Percentiles rank a stretch among this genome's conserved stretches.
Evolutionary conservation across 1,284 basidiomycete species (phyloP).

Genomic region (Inonotus hispidus): DNA sequence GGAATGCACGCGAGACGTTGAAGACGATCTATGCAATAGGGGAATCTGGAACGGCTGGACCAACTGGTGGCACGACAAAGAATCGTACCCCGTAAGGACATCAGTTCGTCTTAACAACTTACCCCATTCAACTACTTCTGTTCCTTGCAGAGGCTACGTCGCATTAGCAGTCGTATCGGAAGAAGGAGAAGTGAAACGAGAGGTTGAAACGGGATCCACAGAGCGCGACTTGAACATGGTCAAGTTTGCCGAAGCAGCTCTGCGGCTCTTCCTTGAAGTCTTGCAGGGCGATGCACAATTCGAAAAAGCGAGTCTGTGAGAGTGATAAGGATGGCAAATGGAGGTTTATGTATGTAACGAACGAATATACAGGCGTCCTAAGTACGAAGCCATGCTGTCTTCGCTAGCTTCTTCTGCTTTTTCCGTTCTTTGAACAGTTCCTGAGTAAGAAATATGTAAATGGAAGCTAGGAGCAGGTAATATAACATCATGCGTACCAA

Average conservation of each 20-base stretch:
- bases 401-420: slow-evolving; percentile 74
- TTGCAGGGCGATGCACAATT: slow-evolving; percentile 18
- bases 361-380: slow-evolving; percentile 26
- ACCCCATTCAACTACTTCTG: not conserved
- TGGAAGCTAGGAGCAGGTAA: slow-evolving; percentile 3
- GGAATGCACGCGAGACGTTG: slow-evolving; percentile 19
- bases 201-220: slow-evolving; percentile 20
- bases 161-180: slow-evolving; percentile 22
- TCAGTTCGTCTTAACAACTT: slow-evolving; percentile 1
- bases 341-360: slow-evolving; percentile 1
- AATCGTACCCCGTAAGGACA: slow-evolving; percentile 12
- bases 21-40: slow-evolving; percentile 22
- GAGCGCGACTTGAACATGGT: slow-evolving; percentile 24
- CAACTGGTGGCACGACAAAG: slow-evolving; percentile 15
- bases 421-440: slow-evolving; percentile 87
- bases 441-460: slow-evolving; percentile 36
- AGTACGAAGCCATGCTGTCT: slow-evolving; percentile 85
- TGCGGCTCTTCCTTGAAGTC: slow-evolving; percentile 22
- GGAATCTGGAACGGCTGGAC: slow-evolving; percentile 25
- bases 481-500: slow-evolving; percentile 49
- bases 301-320: slow-evolving; percentile 15
- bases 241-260: slow-evolving; percentile 22
- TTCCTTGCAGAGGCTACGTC: slow-evolving; percentile 18
- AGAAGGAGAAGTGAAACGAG: slow-evolving; percentile 18
- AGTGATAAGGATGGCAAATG: not conserved